Evolutionary conservation across 208 protist species (phyloP).

Genomic region (Crithidia brevicula): DNA sequence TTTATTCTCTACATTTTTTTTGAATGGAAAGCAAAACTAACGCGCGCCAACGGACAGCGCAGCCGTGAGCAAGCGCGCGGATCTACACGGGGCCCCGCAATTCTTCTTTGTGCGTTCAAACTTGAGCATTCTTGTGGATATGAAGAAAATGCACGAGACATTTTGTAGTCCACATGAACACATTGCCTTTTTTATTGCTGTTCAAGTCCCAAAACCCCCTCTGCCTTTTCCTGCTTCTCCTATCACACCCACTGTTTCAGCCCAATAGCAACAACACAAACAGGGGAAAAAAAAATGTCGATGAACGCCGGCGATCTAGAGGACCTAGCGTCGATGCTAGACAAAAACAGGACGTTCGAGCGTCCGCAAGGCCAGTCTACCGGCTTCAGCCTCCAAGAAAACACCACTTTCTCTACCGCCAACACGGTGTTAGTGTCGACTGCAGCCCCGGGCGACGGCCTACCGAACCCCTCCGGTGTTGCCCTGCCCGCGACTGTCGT

Average conservation of each 20-base stretch:
- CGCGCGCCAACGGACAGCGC: no score
- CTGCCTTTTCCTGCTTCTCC: background rate
- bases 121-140: no score
- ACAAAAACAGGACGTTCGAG: slow-evolving; percentile 71
- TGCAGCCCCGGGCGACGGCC: background rate
- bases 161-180: no score
- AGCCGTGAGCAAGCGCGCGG: no score
- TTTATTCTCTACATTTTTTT: background rate
- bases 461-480: slow-evolving; percentile 43
- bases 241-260: background rate
- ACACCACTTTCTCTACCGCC: background rate
- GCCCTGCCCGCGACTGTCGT: slow-evolving; percentile 79
- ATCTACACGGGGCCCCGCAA: no score
- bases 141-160: no score
- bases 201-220: no score
- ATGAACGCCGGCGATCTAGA: slow-evolving; percentile 62
- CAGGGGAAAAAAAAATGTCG: background rate
- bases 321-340: slow-evolving; percentile 68
- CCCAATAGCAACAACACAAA: background rate
- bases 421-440: slow-evolving; percentile 7
- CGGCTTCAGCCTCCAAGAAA: slow-evolving; percentile 71
- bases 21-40: background rate
- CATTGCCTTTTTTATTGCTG: no score
- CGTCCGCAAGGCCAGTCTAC: slow-evolving; percentile 66
- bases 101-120: no score